These are phyloP conservation scores for Rhizophora mangle DNA, from an alignment of 345 rosid species.

Conservation along the genomic window DNA sequence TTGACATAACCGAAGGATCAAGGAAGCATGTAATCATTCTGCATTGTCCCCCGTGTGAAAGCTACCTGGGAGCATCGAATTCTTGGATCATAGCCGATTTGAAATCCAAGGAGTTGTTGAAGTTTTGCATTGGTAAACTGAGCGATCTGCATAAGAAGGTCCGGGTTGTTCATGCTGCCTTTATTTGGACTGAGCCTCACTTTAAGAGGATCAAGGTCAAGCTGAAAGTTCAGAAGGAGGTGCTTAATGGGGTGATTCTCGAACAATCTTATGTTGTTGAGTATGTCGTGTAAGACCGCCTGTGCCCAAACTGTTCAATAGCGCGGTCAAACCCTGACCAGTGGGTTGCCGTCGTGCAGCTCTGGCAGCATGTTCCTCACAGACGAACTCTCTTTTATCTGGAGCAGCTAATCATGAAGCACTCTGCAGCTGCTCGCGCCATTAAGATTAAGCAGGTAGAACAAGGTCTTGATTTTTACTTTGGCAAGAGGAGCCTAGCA, in stretches of 20 bases:
- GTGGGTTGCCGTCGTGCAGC: slow-evolving; percentile 59
- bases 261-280: slow-evolving; percentile 50
- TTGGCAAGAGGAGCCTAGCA: slow-evolving; percentile 51
- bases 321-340: slow-evolving; percentile 58
- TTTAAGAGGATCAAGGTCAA: slow-evolving; percentile 56
- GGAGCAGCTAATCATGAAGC: slow-evolving; percentile 54
- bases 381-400: slow-evolving; percentile 50
- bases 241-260: slow-evolving; percentile 47
- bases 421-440: slow-evolving; percentile 45
- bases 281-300: slow-evolving; percentile 42
- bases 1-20: slow-evolving; percentile 59
- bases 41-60: slow-evolving; percentile 46
- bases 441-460: slow-evolving; percentile 55
- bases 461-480: slow-evolving; percentile 60
- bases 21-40: slow-evolving; percentile 44
- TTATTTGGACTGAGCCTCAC: slow-evolving; percentile 63
- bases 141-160: slow-evolving; percentile 29
- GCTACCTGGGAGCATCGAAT: slow-evolving; percentile 42
- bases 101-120: slow-evolving; percentile 48
- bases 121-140: slow-evolving; percentile 41
- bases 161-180: slow-evolving; percentile 39
- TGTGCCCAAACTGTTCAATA: slow-evolving; percentile 48
- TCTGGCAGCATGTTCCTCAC: slow-evolving; percentile 58
- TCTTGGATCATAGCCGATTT: slow-evolving; percentile 49
- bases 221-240: slow-evolving; percentile 53